Evolutionary conservation across 2,329 filamentous ascomycete species (phyloP).

Genomic region (Onygena corvina): DNA sequence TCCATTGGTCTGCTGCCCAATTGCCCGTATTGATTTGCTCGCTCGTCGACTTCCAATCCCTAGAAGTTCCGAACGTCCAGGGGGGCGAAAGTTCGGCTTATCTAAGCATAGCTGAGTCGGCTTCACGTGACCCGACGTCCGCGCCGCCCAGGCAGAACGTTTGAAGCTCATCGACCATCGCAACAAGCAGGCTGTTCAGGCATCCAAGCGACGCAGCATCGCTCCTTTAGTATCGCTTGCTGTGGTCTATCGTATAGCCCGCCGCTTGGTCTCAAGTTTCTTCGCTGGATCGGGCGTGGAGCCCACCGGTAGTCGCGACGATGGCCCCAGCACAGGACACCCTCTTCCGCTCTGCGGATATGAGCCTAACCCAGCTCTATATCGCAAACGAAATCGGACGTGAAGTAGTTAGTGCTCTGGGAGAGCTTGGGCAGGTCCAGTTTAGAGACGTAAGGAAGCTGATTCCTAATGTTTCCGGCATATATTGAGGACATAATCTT

Average conservation of each 20-base stretch:
- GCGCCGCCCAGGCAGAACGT: neutral
- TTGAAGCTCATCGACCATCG: neutral
- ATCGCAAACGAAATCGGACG: conserved; percentile 97
- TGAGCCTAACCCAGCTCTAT: conserved; percentile 99
- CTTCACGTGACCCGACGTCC: neutral
- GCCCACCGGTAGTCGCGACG: neutral
- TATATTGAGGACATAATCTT: conserved; percentile 16
- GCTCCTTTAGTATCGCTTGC: neutral
- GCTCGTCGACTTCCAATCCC: too few species aligned
- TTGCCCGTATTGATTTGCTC: neutral
- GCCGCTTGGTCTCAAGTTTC: neutral
- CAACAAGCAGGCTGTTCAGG: neutral
- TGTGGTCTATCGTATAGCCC: neutral
- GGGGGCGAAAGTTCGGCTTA: neutral
- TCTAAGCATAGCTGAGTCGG: neutral
- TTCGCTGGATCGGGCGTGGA: neutral
- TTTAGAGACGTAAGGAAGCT: conserved; percentile 73
- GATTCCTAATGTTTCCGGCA: neutral
- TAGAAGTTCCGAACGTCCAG: neutral
- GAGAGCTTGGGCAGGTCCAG: conserved; percentile 90
- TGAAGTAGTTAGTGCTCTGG: conserved; percentile 91
- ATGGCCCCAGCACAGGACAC: conserved; percentile 65
- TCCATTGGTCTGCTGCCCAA: neutral
- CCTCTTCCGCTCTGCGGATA: conserved; percentile 98
- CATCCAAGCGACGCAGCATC: neutral